phyloP scores from a whole-genome alignment of 208 protist genomes.

The Leishmania arabica region DNA sequence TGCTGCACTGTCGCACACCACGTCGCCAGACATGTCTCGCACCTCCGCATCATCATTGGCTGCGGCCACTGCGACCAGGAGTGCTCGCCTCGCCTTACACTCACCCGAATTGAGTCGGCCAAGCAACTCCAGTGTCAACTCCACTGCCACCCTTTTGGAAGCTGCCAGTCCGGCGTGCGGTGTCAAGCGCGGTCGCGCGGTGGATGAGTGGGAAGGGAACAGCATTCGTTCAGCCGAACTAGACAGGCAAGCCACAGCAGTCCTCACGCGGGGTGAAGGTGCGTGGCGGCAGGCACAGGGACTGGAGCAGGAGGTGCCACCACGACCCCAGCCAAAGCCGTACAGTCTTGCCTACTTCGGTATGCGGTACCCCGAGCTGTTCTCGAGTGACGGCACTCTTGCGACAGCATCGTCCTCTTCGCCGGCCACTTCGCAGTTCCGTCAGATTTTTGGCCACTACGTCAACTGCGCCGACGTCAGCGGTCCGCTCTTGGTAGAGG shows the following conservation, averaged over 20 bases:
- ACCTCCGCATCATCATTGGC: background rate
- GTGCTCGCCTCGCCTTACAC: background rate
- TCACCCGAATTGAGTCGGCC: slow-evolving; percentile 21
- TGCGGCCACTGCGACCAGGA: background rate
- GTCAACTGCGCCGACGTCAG: slow-evolving; percentile 83
- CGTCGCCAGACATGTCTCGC: slow-evolving; percentile 9
- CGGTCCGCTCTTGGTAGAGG: slow-evolving; percentile 43
- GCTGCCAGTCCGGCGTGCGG: slow-evolving; percentile 9
- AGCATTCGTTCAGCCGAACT: background rate
- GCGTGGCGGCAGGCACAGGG: background rate
- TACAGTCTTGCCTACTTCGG: slow-evolving; percentile 25
- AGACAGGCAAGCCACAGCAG: background rate
- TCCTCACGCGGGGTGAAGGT: background rate
- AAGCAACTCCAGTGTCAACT: slow-evolving; percentile 17
- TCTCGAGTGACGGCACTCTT: background rate
- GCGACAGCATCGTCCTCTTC: background rate
- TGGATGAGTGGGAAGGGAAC: background rate
- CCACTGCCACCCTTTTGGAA: slow-evolving; percentile 20
- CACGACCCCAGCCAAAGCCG: background rate
- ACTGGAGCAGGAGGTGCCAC: background rate
- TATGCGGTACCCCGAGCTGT: slow-evolving; percentile 36
- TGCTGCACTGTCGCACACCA: slow-evolving; percentile 7
- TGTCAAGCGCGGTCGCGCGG: slow-evolving; percentile 10
- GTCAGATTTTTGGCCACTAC: slow-evolving; percentile 62
- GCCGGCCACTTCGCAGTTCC: background rate